A percentile compares a stretch with the other conserved stretches of the same genome.
Evolutionary conservation across 2,329 filamentous ascomycete genomes (phyloP).

Genomic region (Monosporascus sp.): DNA sequence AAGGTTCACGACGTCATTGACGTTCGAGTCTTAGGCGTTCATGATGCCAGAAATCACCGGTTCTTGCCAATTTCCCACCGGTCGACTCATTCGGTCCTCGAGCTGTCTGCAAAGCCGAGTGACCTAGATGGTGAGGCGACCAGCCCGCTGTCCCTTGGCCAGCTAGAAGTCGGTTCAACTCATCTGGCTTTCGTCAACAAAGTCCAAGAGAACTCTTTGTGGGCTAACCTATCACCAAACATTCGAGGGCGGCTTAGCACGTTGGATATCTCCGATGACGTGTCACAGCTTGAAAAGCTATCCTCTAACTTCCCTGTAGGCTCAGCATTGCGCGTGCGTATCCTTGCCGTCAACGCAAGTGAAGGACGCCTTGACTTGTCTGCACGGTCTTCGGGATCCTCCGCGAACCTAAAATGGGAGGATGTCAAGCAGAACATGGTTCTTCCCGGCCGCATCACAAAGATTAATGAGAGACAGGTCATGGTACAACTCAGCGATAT

Average conservation of each 20-base stretch:
- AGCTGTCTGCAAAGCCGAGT: slow-evolving; percentile 76
- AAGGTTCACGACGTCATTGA: slow-evolving; percentile 63
- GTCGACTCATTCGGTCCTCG: slow-evolving; percentile 74
- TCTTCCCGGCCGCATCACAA: slow-evolving; percentile 77
- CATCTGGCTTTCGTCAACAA: slow-evolving; percentile 91
- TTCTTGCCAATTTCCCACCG: slow-evolving; percentile 90
- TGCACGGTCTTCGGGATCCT: slow-evolving; percentile 58
- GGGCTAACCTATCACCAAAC: slow-evolving; percentile 86
- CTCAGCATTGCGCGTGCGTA: slow-evolving; percentile 77
- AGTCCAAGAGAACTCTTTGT: slow-evolving; percentile 69
- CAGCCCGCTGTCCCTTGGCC: slow-evolving; percentile 60
- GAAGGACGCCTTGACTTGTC: slow-evolving; percentile 78
- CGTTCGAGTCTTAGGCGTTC: slow-evolving; percentile 77
- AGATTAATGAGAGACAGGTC: slow-evolving; percentile 75
- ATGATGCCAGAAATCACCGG: slow-evolving; percentile 83
- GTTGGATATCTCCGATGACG: slow-evolving; percentile 81
- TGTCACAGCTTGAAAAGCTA: slow-evolving; percentile 71
- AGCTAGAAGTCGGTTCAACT: slow-evolving; percentile 64
- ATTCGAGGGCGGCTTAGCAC: slow-evolving; percentile 78
- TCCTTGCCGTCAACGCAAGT: slow-evolving; percentile 65
- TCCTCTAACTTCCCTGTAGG: slow-evolving; percentile 80
- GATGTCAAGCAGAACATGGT: slow-evolving; percentile 74
- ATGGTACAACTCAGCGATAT: slow-evolving; percentile 79
- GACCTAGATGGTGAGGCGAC: slow-evolving; percentile 45
- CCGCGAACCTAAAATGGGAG: slow-evolving; percentile 58